Percentiles rank a stretch among this genome's conserved stretches.
phyloP scores from a whole-genome alignment of 2,329 filamentous ascomycete species.

The Sporothrix mexicana region DNA sequence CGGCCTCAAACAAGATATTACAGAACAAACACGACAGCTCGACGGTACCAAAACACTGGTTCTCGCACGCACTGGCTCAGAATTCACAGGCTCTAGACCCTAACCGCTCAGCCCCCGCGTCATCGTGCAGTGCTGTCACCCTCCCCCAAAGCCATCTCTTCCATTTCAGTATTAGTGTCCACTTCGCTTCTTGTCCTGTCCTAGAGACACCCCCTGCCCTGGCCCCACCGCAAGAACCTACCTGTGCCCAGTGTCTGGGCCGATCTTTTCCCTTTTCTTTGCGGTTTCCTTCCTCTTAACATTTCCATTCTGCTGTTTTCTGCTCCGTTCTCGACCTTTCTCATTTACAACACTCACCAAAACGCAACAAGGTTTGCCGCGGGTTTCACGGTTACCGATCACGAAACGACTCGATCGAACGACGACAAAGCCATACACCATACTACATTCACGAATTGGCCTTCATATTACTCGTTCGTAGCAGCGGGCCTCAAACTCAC shows the following conservation, averaged over 20 bases:
- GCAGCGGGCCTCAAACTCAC: not conserved
- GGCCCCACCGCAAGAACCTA: conserved; percentile 11
- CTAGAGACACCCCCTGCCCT: conserved; percentile 28
- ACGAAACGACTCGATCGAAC: not conserved
- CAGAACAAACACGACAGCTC: not conserved
- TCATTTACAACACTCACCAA: not conserved
- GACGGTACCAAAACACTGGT: not conserved
- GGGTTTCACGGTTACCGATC: not conserved
- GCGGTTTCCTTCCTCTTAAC: conserved; percentile 6
- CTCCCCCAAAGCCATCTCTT: conserved; percentile 1
- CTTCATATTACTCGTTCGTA: too few species aligned
- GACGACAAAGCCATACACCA: too few species aligned
- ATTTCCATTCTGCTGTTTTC: conserved; percentile 7
- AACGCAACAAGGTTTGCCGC: not conserved
- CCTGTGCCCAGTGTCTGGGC: not conserved
- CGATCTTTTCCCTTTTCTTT: conserved; percentile 29
- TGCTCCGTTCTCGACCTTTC: not conserved
- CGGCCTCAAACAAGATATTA: not conserved
- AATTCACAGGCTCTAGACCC: conserved; percentile 4
- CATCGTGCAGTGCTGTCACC: conserved; percentile 27
- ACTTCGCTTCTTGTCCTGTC: not conserved
- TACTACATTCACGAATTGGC: too few species aligned
- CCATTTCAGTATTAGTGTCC: conserved; percentile 12
- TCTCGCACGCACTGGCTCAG: not conserved
- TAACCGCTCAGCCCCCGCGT: conserved; percentile 7